Base-by-base conservation (phyloP, 1,284 basidiomycete genomes). In the Ganoderma sinense region DNA sequence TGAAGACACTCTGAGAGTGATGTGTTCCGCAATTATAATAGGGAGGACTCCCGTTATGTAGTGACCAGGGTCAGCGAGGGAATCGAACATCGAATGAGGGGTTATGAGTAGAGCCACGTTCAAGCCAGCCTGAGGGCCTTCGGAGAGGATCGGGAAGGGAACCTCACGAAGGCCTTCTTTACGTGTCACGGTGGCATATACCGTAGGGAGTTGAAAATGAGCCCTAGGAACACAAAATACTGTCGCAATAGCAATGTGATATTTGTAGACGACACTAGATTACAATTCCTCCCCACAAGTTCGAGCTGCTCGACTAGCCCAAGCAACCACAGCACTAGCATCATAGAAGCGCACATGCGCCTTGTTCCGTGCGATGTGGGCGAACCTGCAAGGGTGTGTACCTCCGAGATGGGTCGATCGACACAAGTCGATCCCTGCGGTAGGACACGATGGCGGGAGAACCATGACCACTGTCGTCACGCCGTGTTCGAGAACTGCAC, bases 401-500 rank as follows among this genome's bases (percentile, higher is more conserved):
- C 5, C 23, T 13, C 11, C n/a, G 45, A 48, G 45, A 48, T 48
- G n/a, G 45, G 11, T 48, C 16, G 45, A 48, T 7, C 8, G 10
- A 14, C 23, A 10, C 48, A 10, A 26, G 26, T 51, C n/a, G 23
- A 26, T 11, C 48, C 48, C 0, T 7, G 8, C n/a, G n/a, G 45
- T n/a, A n/a, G 45, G 45, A 23, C 45, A 48, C n/a, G 45, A 36
- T 10, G 36, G 36, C 36, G 4, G n/a, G 10, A 51, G 23, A 51
- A 10, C 11, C n/a, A 26, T 51, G 11, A 14, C 23, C 48, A 51
- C 14, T 14, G 45, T 45, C 29, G 53, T 78, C 67, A 76, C 4
- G 73, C 72, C 14, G 73, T 63, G 39, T 75, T 63, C 13, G 86
- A 80, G 83, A 98, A 98, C 75, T 87, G 90, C 70, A 98, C 96